Conservation (phyloP, 768 basidiomycete genomes). For the Lentinula guzmanii region DNA sequence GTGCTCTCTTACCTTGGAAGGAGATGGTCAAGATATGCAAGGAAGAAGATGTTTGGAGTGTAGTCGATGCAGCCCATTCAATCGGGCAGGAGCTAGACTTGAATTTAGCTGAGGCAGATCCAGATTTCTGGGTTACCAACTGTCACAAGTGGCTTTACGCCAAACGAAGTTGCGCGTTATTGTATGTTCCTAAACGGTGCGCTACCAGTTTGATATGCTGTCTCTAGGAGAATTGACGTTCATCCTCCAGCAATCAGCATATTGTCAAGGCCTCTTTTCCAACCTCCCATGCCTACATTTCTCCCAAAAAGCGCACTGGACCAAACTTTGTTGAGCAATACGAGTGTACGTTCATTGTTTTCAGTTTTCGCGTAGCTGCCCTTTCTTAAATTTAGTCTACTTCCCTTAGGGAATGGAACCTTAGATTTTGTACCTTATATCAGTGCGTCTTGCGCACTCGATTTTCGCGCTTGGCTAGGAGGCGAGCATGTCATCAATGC, state of each 20-base stretch:
- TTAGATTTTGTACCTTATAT: conserved; percentile 49
- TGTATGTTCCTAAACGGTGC: conserved; percentile 28
- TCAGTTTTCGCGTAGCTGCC: no score
- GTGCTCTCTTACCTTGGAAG: conserved; percentile 52
- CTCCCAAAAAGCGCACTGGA: conserved; percentile 33
- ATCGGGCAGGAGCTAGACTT: conserved; percentile 54
- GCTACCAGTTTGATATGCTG: conserved; percentile 13
- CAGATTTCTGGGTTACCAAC: conserved; percentile 63
- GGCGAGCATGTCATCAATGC: conserved; percentile 67
- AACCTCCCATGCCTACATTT: conserved; percentile 45
- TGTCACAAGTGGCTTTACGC: conserved; percentile 63
- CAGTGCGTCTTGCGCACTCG: conserved; percentile 54
- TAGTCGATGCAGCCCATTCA: conserved; percentile 63
- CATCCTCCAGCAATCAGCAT: conserved; percentile 51
- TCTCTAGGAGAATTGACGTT: background rate
- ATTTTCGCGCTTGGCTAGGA: conserved; percentile 69
- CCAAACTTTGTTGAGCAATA: conserved; percentile 46
- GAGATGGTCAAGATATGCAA: conserved; percentile 49
- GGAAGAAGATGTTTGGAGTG: conserved; percentile 43
- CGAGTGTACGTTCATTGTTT: conserved; percentile 30
- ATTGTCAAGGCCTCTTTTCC: conserved; percentile 55
- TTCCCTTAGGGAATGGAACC: conserved; percentile 54
- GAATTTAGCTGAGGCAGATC: conserved; percentile 38
- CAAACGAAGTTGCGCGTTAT: conserved; percentile 46
- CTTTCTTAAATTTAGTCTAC: background rate